Evolutionary conservation across 768 basidiomycete genomes (phyloP).

Genomic region (Agaricus sinodeliciosus): DNA sequence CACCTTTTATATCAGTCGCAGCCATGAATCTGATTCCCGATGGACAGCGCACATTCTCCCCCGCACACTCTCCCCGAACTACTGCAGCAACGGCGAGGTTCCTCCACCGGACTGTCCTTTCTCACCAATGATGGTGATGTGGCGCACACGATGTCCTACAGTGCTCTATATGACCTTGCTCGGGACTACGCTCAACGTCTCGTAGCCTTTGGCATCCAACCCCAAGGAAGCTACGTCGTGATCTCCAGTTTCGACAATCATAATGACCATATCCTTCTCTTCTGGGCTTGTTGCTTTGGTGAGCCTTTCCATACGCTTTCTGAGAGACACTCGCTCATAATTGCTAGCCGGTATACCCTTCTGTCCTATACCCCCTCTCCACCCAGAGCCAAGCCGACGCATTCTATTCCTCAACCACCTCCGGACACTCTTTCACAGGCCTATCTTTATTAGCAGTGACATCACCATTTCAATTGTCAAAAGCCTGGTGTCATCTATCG

Average conservation of each 20-base stretch:
- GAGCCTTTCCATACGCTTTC: neutral
- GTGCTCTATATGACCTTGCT: neutral
- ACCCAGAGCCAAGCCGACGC: constrained; percentile 3
- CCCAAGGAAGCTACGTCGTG: neutral
- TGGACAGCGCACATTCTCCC: neutral
- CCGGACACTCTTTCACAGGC: constrained; percentile 1
- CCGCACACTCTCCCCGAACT: neutral
- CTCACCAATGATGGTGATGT: neutral
- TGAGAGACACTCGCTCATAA: neutral
- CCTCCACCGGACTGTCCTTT: constrained; percentile 4
- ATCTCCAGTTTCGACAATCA: constrained; percentile 6
- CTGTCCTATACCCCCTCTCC: constrained; percentile 5
- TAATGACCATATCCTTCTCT: constrained; percentile 7
- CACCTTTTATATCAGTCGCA: no score
- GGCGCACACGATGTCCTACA: neutral
- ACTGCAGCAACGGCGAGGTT: neutral
- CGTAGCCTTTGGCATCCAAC: neutral
- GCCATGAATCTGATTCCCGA: neutral
- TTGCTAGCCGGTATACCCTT: constrained; percentile 1
- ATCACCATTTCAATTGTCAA: neutral
- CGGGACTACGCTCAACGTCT: constrained; percentile 5
- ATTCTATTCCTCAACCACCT: constrained; percentile 4
- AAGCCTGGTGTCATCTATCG: constrained; percentile 2
- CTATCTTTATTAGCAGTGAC: neutral
- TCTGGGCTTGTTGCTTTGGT: constrained; percentile 7